Evolutionary conservation across 2,329 filamentous ascomycete genomes (phyloP), one percentile per base, ranked within the genome.

Genomic region (Amesomyces nigricolor): DNA sequence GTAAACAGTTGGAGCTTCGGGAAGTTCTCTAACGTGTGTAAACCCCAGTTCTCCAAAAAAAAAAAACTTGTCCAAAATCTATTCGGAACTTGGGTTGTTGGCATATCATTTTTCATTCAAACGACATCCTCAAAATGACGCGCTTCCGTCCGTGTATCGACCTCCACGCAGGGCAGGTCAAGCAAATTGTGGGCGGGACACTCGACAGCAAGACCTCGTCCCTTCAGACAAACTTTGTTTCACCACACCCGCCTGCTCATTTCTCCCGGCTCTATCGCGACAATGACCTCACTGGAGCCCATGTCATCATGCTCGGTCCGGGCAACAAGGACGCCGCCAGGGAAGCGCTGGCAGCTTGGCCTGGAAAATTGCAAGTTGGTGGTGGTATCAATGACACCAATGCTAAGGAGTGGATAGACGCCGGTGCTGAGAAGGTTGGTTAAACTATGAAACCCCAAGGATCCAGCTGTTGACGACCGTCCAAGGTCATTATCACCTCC

Each of bases 171-270:
- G 94, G 94, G 13, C 87, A 92, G 69, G 94, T 99, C 57, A 99
- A 99, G 77, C 94, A 99, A 72, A 99, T 99, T 64, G 91, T 99
- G 40, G 94, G 94, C 64, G 92, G 94, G 57, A 97, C 94, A 1
- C 81, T 99, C 59, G 87, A 87, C 73, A 81, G 81, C 68, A 71
- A 78, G 8, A 81, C 81, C 1, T 70, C 78, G 6, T 78, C 81
- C 54, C 79, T 97, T 54, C 87, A 90, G 74, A 97, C 92, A 47
- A 99, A 99, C 73, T 91, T 90, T 75, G 87, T 96, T 58, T 96
- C 94, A 9, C 81, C 85, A 47, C 85, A 92, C 59, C 87, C 91
- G 9, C 84, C 94, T 2, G 81, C 82, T 4, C 80, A 96, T 74
- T 99, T 89, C 70, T 88, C 91, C 35, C 73, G 77, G 55, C 78